Evolutionary conservation across 371 early-diverging fungal species (phyloP), one percentile per base, ranked within the genome.

Genomic region (Actinomucor elegans): DNA sequence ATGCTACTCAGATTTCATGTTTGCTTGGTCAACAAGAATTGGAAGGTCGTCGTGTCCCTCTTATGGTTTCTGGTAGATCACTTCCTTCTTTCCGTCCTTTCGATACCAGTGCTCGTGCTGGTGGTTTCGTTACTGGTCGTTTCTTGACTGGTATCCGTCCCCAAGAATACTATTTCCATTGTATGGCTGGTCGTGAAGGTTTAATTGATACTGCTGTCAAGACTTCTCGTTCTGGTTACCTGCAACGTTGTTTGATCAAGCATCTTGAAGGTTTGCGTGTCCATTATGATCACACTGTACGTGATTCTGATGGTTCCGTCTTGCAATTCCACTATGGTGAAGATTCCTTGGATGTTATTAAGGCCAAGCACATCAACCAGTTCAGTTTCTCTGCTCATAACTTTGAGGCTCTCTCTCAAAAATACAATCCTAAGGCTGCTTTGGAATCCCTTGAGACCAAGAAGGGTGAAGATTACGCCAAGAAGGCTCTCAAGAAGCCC

Each of bases 171-270:
- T 90, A 89, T 67, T 93, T 90, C 83, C 89, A 88, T 77, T 96
- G 96, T 73, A 99, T 99, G 99, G 99, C 99, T 58, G 99, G 99
- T 67, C 96, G 99, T 78, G 99, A 99, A 87, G 99, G 99, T 62
- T 80, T 99, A 21, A 98, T 99, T 62, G 99, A 99, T 83, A 99
- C 99, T 2, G 99, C 99, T 52, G 99, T 99, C 72, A 99, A 99
- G 81, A 99, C 99, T 0, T 92, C 98, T 36, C 91, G 97, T 67
- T 98, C 99, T 9, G 99, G 99, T 37, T 99, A 99, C 73, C 78
- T 99, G 68, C 99, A 99, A 76, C 92, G 99, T 67, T 99, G 99
- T 86, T 85, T 99, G 64, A 94, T 99, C 67, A 99, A 99, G 85
- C 99, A 98, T 71, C 76, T 99, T 66, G 99, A 99, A 84, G 96